These are phyloP conservation scores for Fomitopsis serialis DNA, from an alignment of 768 basidiomycete genomes.

Conservation along the genomic window DNA sequence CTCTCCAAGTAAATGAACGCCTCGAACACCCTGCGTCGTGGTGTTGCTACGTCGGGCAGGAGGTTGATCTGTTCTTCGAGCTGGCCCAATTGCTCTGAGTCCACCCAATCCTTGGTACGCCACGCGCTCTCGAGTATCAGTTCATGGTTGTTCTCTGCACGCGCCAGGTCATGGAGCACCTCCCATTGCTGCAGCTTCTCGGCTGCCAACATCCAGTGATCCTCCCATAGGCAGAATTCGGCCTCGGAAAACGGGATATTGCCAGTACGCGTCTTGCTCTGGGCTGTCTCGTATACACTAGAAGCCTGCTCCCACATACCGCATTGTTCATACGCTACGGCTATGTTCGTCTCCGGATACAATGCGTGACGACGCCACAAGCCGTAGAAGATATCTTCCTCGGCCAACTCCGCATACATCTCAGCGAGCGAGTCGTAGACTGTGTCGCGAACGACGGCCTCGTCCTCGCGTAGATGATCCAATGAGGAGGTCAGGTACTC, in stretches of 20 bases:
- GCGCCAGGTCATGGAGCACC: constrained; percentile 84
- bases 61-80: constrained; percentile 71
- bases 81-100: constrained; percentile 60
- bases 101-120: constrained; percentile 91
- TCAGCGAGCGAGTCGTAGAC: constrained; percentile 90
- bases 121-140: constrained; percentile 93
- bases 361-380: constrained; percentile 88
- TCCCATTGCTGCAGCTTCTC: constrained; percentile 99
- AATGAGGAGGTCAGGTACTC: constrained; percentile 83
- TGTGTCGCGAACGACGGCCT: constrained; percentile 72
- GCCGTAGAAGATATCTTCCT: constrained; percentile 97
- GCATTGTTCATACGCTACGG: constrained; percentile 87
- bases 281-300: constrained; percentile 83
- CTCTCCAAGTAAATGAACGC: constrained; percentile 89
- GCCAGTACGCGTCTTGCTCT: constrained; percentile 77
- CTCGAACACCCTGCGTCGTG: constrained; percentile 96
- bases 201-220: constrained; percentile 95
- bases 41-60: constrained; percentile 84
- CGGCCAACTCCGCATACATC: constrained; percentile 90
- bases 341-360: constrained; percentile 86
- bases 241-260: constrained; percentile 86
- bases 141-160: constrained; percentile 86
- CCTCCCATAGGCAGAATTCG: constrained; percentile 98
- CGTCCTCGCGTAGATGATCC: constrained; percentile 75
- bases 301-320: constrained; percentile 96